These are phyloP conservation scores for Oldenlandia corymbosa DNA, from an alignment of 257 asterid genomes.

Conservation along the genomic window DNA sequence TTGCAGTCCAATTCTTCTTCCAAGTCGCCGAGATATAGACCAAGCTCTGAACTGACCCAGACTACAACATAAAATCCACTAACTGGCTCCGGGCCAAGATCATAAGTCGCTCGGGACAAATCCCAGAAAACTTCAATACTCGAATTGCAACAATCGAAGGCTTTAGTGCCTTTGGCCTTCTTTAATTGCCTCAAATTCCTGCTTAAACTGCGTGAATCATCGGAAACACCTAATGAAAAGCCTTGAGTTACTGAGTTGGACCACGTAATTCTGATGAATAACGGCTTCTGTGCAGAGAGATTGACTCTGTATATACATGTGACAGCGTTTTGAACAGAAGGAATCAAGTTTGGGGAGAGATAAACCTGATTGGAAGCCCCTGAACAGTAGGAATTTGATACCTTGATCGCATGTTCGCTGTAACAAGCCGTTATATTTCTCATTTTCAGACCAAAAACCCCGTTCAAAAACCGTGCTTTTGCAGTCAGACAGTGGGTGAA, in stretches of 20 bases:
- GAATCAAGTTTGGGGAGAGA: constrained; percentile 17
- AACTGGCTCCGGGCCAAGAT: constrained; percentile 60
- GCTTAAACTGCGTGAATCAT: constrained; percentile 29
- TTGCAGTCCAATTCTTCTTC: constrained; percentile 28
- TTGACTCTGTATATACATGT: constrained; percentile 50
- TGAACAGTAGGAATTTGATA: constrained; percentile 65
- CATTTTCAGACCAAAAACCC: constrained; percentile 31
- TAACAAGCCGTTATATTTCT: constrained; percentile 62
- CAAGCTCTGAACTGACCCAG: constrained; percentile 38
- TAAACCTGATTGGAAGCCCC: constrained; percentile 37
- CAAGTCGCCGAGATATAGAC: constrained; percentile 49
- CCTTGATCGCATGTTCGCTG: constrained; percentile 63
- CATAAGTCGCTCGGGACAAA: constrained; percentile 44
- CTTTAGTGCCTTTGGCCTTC: constrained; percentile 35
- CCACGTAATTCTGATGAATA: constrained; percentile 57
- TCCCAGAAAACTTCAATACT: constrained; percentile 61
- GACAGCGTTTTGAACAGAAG: constrained; percentile 44
- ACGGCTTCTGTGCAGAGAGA: constrained; percentile 26
- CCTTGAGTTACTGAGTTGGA: constrained; percentile 29
- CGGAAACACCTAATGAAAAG: constrained; percentile 38
- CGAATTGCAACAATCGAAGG: constrained; percentile 28
- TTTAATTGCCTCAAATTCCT: constrained; percentile 21
- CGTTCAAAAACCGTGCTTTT: too few relatives aligned
- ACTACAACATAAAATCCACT: constrained; percentile 41
- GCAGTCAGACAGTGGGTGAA: too few relatives aligned